These are phyloP conservation scores for Fraxinus nigra DNA, from an alignment of 305 asterid genomes.

Conservation along the genomic window DNA sequence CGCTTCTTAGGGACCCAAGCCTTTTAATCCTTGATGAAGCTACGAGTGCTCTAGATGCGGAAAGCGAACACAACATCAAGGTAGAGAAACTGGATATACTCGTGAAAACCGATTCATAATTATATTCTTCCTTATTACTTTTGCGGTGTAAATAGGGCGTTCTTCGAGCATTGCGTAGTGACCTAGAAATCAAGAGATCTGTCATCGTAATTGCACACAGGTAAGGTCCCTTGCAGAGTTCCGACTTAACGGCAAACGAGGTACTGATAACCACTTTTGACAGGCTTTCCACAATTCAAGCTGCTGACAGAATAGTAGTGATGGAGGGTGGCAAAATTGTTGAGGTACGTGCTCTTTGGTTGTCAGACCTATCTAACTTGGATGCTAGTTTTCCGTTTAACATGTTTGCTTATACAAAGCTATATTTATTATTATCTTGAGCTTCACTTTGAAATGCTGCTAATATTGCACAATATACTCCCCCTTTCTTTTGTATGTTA, in stretches of 20 bases:
- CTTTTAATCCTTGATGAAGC: constrained; percentile 95
- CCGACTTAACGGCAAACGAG: not conserved
- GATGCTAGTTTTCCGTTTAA: not conserved
- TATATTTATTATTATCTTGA: not conserved
- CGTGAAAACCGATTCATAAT: not conserved
- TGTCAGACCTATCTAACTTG: not conserved
- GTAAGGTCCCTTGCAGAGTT: constrained; percentile 29
- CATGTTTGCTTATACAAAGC: not conserved
- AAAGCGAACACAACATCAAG: constrained; percentile 91
- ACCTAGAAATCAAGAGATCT: constrained; percentile 58
- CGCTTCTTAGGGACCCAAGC: constrained; percentile 84
- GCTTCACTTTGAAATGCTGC: not conserved
- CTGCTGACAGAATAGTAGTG: constrained; percentile 83
- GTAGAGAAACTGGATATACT: constrained; percentile 28
- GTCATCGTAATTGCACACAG: constrained; percentile 86
- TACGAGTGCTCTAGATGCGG: constrained; percentile 96
- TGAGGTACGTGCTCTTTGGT: constrained; percentile 52
- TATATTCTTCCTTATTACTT: constrained; percentile 9
- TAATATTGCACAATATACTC: not conserved
- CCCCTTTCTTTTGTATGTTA: not conserved
- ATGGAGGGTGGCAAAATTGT: constrained; percentile 84
- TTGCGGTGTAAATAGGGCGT: constrained; percentile 52
- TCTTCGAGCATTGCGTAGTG: constrained; percentile 58
- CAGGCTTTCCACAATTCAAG: constrained; percentile 93
- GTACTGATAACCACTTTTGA: constrained; percentile 24